Evolutionary conservation across 768 basidiomycete species (phyloP).

Genomic region (Mycena leptocephala): DNA sequence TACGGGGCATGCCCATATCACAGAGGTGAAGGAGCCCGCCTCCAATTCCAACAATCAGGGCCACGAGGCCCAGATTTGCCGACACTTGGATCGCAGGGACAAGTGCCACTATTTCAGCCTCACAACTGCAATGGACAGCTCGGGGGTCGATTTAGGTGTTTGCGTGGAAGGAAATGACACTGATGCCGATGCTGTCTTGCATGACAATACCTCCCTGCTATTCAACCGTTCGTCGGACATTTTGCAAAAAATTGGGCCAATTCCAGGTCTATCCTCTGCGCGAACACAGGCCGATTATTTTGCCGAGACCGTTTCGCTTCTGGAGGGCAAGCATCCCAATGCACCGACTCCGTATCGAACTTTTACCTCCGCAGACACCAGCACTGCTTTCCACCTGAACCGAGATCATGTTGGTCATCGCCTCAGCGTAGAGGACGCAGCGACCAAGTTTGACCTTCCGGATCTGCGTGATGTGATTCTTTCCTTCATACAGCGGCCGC

Average conservation of each 20-base stretch:
- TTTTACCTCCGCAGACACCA: neutral
- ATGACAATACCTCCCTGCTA: neutral
- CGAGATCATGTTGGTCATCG: neutral
- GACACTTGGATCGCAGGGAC: neutral
- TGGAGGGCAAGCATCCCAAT: neutral
- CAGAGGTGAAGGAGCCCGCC: neutral
- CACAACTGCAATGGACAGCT: neutral
- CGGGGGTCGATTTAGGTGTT: neutral
- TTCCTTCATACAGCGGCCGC: neutral
- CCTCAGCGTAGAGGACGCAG: neutral
- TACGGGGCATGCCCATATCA: neutral
- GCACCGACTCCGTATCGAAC: neutral
- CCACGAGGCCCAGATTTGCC: neutral
- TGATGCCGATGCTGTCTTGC: neutral
- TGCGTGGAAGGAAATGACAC: too few relatives aligned
- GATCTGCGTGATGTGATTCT: neutral
- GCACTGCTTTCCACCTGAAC: neutral
- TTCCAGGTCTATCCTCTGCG: neutral
- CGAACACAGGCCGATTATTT: neutral
- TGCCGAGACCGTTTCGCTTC: neutral
- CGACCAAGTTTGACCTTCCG: neutral
- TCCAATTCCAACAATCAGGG: neutral
- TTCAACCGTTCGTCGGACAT: neutral
- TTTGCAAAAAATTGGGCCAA: neutral
- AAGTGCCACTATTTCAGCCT: neutral